Conservation (phyloP, 2,329 filamentous ascomycete species). For the Pseudogymnoascus sp. region DNA sequence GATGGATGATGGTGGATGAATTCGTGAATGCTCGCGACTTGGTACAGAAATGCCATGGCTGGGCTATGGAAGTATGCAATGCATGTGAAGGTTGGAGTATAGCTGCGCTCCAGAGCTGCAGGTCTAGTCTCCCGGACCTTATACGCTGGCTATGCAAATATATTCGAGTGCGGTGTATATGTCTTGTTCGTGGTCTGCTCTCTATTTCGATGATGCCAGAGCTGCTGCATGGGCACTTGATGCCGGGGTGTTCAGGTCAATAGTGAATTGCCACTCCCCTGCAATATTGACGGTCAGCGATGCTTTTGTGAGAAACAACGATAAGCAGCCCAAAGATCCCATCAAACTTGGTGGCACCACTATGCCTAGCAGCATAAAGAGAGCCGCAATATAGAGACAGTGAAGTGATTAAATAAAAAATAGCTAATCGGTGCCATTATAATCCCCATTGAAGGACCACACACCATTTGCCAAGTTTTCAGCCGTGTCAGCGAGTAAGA, state of each 20-base stretch:
- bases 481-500: slow-evolving; percentile 84
- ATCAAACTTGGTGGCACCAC: not conserved
- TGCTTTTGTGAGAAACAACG: not conserved
- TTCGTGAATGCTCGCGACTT: not conserved
- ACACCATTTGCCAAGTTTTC: slow-evolving; percentile 82
- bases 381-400: not conserved
- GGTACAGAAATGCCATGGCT: not conserved
- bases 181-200: not conserved
- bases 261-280: slow-evolving; percentile 3
- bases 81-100: not conserved
- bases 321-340: not conserved
- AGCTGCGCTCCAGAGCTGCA: slow-evolving; percentile 3
- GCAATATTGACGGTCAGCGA: slow-evolving; percentile 1
- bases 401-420: not conserved
- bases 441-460: slow-evolving; percentile 26
- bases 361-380: not conserved
- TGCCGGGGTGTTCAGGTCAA: not conserved
- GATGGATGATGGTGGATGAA: not conserved
- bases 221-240: not conserved
- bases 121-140: not conserved
- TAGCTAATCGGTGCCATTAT: slow-evolving; percentile 3
- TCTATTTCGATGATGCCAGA: not conserved
- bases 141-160: not conserved
- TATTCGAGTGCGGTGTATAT: not conserved
- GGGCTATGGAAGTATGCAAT: not conserved